phyloP scores from a whole-genome alignment of 345 rosid genomes.

The Capsella bursapastoris region DNA sequence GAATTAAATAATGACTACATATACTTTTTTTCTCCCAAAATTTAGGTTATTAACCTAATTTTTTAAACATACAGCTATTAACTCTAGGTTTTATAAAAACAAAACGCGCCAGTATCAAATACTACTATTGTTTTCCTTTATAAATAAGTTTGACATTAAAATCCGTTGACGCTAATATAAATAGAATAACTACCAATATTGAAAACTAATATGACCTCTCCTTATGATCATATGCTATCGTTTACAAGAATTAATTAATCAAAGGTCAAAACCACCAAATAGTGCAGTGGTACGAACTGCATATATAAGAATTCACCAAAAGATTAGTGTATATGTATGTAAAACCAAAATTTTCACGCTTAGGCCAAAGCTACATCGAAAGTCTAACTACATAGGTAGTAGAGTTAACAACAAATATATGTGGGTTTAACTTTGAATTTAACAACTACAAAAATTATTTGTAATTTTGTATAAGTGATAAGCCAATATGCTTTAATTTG shows the following conservation, averaged over 20 bases:
- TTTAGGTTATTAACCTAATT: conserved; percentile 1
- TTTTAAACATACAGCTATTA: conserved; percentile 33
- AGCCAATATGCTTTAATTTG: not conserved
- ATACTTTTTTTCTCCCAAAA: not conserved
- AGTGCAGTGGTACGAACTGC: conserved; percentile 11
- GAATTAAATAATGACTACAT: conserved; percentile 10
- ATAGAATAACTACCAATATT: conserved; percentile 1
- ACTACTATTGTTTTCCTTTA: not conserved
- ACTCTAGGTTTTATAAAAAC: conserved; percentile 9
- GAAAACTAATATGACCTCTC: conserved; percentile 26
- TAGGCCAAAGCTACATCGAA: conserved; percentile 8
- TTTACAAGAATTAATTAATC: conserved; percentile 5
- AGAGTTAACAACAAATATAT: too few species aligned
- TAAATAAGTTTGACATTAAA: conserved; percentile 32
- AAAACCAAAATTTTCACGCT: conserved; percentile 11
- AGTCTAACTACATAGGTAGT: not conserved
- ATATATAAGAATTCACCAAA: not conserved
- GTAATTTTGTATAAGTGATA: conserved; percentile 3
- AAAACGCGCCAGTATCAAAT: conserved; percentile 23
- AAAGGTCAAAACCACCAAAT: conserved; percentile 23
- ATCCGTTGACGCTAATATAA: conserved; percentile 1
- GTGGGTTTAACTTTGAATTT: too few species aligned
- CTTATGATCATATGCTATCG: conserved; percentile 16
- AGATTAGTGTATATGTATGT: not conserved
- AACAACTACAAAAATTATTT: too few species aligned